These are phyloP conservation scores for Daldinia vernicosa DNA, from an alignment of 495 filamentous ascomycete species.

Conservation along the genomic window DNA sequence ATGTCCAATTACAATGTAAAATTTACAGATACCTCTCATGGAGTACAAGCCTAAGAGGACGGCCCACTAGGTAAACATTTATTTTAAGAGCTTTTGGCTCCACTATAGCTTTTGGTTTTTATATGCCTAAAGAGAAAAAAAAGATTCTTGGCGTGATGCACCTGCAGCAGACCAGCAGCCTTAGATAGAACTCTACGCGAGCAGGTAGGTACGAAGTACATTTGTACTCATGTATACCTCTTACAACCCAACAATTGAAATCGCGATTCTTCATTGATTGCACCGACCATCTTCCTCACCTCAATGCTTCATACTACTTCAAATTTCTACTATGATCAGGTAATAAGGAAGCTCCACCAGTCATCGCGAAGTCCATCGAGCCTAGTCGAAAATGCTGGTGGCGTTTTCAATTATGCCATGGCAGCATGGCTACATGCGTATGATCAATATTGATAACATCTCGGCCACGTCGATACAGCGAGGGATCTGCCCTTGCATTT, in stretches of 20 bases:
- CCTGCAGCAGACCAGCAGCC: slow-evolving; percentile 22
- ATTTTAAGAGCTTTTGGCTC: slow-evolving; percentile 34
- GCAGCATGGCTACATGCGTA: neutral
- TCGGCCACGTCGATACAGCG: slow-evolving; percentile 27
- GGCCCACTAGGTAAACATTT: neutral
- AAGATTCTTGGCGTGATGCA: slow-evolving; percentile 16
- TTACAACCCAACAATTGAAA: neutral
- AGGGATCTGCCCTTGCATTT: slow-evolving; percentile 14
- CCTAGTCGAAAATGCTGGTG: neutral
- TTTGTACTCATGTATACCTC: neutral
- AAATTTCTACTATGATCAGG: neutral
- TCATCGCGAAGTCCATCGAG: neutral
- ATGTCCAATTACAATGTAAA: neutral
- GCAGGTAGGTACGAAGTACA: neutral
- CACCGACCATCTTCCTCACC: slow-evolving; percentile 15
- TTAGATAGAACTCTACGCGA: slow-evolving; percentile 3
- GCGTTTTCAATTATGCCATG: neutral
- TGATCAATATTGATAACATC: neutral
- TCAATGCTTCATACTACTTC: neutral
- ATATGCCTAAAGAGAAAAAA: slow-evolving; percentile 1
- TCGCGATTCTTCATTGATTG: slow-evolving; percentile 22
- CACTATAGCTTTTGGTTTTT: slow-evolving; percentile 31
- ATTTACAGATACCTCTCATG: neutral
- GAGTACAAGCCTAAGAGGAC: neutral
- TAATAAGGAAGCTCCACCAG: neutral